A percentile compares a stretch with the other conserved stretches of the same genome.
Evolutionary conservation across 352 stramenopile genomes (phyloP).

Genomic region (Phytophthora pistaciae): DNA sequence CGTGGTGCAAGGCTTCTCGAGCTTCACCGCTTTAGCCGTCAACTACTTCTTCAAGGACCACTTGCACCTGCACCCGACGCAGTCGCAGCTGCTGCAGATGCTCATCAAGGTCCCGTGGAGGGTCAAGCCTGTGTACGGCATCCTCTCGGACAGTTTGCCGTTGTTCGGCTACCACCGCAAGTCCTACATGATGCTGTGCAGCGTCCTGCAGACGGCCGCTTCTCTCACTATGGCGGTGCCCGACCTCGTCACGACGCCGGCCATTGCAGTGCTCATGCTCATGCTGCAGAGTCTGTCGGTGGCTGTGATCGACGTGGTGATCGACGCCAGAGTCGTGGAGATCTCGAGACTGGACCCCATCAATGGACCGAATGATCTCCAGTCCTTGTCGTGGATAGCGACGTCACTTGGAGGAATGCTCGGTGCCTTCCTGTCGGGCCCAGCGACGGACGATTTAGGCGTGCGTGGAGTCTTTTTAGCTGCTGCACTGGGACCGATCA

Average conservation of each 20-base stretch:
- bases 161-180: slow-evolving; percentile 95
- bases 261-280: slow-evolving; percentile 64
- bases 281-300: slow-evolving; percentile 91
- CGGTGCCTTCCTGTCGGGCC: slow-evolving; percentile 93
- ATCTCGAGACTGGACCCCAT: slow-evolving; percentile 89
- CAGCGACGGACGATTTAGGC: slow-evolving; percentile 89
- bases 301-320: slow-evolving; percentile 97
- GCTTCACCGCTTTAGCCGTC: slow-evolving; percentile 92
- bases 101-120: slow-evolving; percentile 96
- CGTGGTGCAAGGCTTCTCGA: slow-evolving; percentile 95
- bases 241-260: slow-evolving; percentile 59
- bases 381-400: slow-evolving; percentile 96
- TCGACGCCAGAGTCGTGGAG: slow-evolving; percentile 96
- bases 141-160: slow-evolving; percentile 95
- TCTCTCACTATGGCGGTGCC: slow-evolving; percentile 72
- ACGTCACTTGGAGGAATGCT: slow-evolving; percentile 93
- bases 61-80: slow-evolving; percentile 92
- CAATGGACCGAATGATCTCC: slow-evolving; percentile 91
- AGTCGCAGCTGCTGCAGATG: slow-evolving; percentile 93
- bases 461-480: slow-evolving; percentile 94
- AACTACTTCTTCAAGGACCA: slow-evolving; percentile 99
- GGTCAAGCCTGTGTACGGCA: slow-evolving; percentile 97
- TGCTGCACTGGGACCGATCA: slow-evolving; percentile 89
- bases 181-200: slow-evolving; percentile 95
- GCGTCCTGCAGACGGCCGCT: slow-evolving; percentile 63